phyloP scores from a whole-genome alignment of 164 flowering plant species.

The Tetracentron sinense region DNA sequence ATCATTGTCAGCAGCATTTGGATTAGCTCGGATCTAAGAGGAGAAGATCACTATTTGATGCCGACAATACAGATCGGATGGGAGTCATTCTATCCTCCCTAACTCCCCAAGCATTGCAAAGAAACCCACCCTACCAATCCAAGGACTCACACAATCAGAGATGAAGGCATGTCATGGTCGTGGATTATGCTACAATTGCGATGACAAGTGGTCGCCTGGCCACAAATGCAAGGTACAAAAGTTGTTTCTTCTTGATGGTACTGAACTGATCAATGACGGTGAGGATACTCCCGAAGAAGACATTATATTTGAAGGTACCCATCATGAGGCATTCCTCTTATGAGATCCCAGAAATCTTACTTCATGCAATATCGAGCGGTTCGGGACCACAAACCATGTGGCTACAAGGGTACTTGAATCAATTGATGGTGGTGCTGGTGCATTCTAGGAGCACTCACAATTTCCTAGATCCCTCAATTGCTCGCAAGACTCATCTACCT shows the following conservation, averaged over 20 bases:
- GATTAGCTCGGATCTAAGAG: not conserved
- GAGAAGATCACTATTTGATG: not conserved
- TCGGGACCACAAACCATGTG: not conserved
- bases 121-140: not conserved
- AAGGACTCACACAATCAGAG: not conserved
- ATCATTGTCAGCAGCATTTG: too few relatives aligned
- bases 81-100: not conserved
- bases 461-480: conserved; percentile 1
- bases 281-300: not conserved
- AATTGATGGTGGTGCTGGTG: not conserved
- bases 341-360: not conserved
- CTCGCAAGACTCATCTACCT: not conserved
- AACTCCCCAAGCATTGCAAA: not conserved
- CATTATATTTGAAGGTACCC: not conserved
- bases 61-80: not conserved
- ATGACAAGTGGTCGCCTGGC: conserved; percentile 7
- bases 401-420: not conserved
- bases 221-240: conserved; percentile 7
- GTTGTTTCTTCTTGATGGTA: not conserved
- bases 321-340: not conserved
- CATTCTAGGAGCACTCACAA: not conserved
- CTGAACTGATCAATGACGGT: not conserved
- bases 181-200: too few relatives aligned
- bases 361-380: not conserved
- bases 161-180: not conserved